Percentiles rank a stretch among this genome's conserved stretches.
These are phyloP conservation scores for Ettlia oleoabundans DNA, from an alignment of 139 green algal species.

Conservation along the genomic window DNA sequence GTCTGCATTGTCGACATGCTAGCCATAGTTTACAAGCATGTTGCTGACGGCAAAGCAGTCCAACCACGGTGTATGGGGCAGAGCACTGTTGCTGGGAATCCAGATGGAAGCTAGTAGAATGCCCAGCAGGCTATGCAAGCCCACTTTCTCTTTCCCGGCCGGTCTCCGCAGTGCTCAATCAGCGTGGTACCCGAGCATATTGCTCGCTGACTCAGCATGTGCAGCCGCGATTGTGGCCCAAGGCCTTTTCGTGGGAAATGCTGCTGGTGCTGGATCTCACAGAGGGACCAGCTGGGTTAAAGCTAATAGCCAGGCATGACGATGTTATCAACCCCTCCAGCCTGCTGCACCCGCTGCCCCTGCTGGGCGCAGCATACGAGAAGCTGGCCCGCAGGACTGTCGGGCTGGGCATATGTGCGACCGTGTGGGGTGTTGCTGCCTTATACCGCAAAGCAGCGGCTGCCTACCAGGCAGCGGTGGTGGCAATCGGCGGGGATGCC, in stretches of 20 bases:
- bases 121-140: too few relatives aligned
- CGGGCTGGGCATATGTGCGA: not conserved
- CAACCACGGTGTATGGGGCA: too few relatives aligned
- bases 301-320: not conserved
- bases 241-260: not conserved
- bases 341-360: constrained; percentile 26
- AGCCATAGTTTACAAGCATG: too few relatives aligned
- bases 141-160: too few relatives aligned
- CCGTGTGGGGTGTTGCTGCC: not conserved
- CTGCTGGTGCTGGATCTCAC: constrained; percentile 1
- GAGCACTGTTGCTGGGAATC: too few relatives aligned
- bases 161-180: not conserved
- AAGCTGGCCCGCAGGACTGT: not conserved
- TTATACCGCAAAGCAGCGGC: not conserved
- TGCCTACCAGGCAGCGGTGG: not conserved
- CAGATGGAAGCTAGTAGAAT: too few relatives aligned
- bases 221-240: not conserved
- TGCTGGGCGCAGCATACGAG: not conserved
- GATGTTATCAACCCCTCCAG: not conserved
- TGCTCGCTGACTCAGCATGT: not conserved
- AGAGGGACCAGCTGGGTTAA: not conserved
- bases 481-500: not conserved
- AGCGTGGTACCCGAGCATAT: not conserved
- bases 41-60: too few relatives aligned
- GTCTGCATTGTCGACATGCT: too few relatives aligned